Conservation (phyloP, 495 filamentous ascomycete species). For the Hypoxylon fuscum region DNA sequence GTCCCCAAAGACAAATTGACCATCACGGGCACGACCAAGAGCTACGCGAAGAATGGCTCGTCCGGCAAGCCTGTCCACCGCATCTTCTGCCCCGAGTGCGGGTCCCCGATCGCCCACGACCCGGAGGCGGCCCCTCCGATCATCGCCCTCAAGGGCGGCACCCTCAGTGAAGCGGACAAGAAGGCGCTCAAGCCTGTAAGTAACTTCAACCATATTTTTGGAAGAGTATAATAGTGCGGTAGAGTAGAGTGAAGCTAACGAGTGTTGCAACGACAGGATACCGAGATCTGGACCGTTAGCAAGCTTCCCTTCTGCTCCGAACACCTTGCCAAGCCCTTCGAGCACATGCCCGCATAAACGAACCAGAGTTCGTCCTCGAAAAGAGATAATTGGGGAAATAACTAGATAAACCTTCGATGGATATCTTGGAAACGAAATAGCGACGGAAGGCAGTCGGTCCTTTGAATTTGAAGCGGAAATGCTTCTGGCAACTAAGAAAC, state of each 20-base stretch:
- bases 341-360: slow-evolving; percentile 67
- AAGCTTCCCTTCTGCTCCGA: slow-evolving; percentile 77
- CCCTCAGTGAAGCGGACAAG: slow-evolving; percentile 69
- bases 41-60: slow-evolving; percentile 61
- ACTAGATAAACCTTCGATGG: not conserved
- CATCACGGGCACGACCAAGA: slow-evolving; percentile 70
- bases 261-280: slow-evolving; percentile 59
- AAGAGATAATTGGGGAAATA: not conserved
- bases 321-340: slow-evolving; percentile 66
- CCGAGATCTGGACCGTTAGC: slow-evolving; percentile 73
- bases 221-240: no score
- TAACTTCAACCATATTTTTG: slow-evolving; percentile 10
- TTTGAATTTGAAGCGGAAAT: not conserved
- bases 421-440: not conserved
- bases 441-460: not conserved
- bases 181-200: slow-evolving; percentile 71
- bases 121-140: slow-evolving; percentile 72
- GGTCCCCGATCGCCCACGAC: slow-evolving; percentile 74
- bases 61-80: slow-evolving; percentile 70
- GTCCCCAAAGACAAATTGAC: slow-evolving; percentile 69
- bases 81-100: slow-evolving; percentile 74
- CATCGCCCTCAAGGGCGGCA: slow-evolving; percentile 74
- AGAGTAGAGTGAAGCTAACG: no score
- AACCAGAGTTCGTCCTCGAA: not conserved
- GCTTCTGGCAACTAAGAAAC: not conserved